These are phyloP conservation scores for Monilinia aucupariae DNA, from an alignment of 2,329 filamentous ascomycete genomes.

Conservation along the genomic window DNA sequence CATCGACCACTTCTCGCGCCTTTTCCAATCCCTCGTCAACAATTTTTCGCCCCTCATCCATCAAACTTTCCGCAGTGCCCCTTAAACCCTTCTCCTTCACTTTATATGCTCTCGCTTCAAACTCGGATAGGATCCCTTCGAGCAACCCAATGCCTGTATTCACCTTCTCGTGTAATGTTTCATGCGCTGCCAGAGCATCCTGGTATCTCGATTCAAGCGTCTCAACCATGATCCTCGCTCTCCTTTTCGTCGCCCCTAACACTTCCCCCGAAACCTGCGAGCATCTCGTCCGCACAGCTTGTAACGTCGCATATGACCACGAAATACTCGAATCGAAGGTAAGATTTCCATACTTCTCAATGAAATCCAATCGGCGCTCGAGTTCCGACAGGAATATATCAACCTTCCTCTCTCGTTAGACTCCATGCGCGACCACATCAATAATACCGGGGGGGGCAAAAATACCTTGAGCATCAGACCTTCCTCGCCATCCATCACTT, in stretches of 20 bases:
- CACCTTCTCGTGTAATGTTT: conserved; percentile 87
- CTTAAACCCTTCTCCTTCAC: conserved; percentile 72
- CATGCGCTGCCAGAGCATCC: conserved; percentile 75
- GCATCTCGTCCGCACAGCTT: conserved; percentile 81
- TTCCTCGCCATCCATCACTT: conserved; percentile 59
- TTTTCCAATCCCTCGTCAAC: conserved; percentile 73
- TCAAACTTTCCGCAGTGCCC: conserved; percentile 63
- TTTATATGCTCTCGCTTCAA: conserved; percentile 76
- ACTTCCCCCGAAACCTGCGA: conserved; percentile 86
- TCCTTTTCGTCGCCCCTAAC: conserved; percentile 76
- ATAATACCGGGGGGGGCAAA: neutral
- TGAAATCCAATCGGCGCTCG: conserved; percentile 76
- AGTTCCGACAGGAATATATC: conserved; percentile 81
- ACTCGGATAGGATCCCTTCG: conserved; percentile 77
- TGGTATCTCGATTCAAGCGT: conserved; percentile 85
- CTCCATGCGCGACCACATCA: neutral
- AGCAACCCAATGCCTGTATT: conserved; percentile 80
- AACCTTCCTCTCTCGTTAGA: conserved; percentile 44
- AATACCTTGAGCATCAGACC: conserved; percentile 52
- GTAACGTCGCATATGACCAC: conserved; percentile 77
- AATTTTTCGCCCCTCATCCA: conserved; percentile 73
- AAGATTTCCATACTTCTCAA: conserved; percentile 81
- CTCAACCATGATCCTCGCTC: conserved; percentile 85
- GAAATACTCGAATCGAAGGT: conserved; percentile 79
- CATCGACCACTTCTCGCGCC: conserved; percentile 71